Evolutionary conservation across 1,284 basidiomycete genomes (phyloP).

Genomic region (Ustilago lituana): DNA sequence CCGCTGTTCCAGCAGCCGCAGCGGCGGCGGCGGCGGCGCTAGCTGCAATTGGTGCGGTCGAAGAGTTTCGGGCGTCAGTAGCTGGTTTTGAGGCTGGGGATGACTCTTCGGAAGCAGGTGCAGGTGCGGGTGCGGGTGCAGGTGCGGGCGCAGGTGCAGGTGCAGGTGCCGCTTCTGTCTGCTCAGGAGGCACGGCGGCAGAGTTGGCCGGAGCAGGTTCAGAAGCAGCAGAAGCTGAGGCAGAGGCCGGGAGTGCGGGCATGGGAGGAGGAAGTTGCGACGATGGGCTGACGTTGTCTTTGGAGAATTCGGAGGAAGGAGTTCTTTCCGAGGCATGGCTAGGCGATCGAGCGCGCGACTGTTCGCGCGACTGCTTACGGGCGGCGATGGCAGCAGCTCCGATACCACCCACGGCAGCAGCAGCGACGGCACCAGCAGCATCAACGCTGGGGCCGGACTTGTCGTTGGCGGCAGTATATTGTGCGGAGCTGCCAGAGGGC

Average conservation of each 20-base stretch:
- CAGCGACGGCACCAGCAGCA: constrained; percentile 18
- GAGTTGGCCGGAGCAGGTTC: background rate
- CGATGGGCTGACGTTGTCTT: constrained; percentile 13
- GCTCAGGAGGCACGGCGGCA: background rate
- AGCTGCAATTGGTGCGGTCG: constrained; percentile 5
- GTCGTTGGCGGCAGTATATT: constrained; percentile 14
- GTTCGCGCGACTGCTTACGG: constrained; percentile 43
- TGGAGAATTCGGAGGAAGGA: constrained; percentile 35
- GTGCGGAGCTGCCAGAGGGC: constrained; percentile 23
- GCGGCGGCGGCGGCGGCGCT: constrained; percentile 5
- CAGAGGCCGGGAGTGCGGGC: constrained; percentile 30
- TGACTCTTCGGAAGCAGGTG: background rate
- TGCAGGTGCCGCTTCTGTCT: too few relatives aligned
- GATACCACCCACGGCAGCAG: constrained; percentile 36
- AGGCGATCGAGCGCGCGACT: constrained; percentile 31
- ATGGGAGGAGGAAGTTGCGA: constrained; percentile 39
- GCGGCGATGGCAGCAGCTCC: constrained; percentile 43
- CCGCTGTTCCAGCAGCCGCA: constrained; percentile 7
- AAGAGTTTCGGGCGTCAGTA: background rate
- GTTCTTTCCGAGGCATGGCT: constrained; percentile 17
- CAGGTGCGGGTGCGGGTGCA: background rate
- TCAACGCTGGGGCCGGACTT: constrained; percentile 9
- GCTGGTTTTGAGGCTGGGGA: constrained; percentile 7
- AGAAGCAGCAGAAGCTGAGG: background rate
- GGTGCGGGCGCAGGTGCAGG: constrained; percentile 8